Conservation (phyloP, 441 rosid genomes). For the Lepidium campestre region DNA sequence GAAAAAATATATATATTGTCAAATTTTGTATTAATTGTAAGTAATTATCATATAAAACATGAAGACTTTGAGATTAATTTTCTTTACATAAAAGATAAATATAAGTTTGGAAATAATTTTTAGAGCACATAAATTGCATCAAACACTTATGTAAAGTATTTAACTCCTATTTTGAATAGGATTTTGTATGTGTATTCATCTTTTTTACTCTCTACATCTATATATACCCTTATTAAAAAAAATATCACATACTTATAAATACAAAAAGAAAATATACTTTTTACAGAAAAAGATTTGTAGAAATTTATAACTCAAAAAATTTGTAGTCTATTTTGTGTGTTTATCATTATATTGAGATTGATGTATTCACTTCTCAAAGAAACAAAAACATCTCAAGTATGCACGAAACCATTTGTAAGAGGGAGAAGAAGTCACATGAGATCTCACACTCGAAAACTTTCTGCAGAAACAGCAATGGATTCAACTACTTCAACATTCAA, state of each 20-base stretch:
- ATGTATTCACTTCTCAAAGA: slow-evolving; percentile 21
- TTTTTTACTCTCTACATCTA: background rate
- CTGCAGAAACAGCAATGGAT: background rate
- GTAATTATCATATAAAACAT: no score
- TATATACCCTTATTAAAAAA: background rate
- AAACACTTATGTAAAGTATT: slow-evolving; percentile 16
- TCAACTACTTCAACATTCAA: background rate
- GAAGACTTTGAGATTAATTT: no score
- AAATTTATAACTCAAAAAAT: no score
- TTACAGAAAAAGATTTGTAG: no score
- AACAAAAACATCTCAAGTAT: slow-evolving; percentile 10
- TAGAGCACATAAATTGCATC: background rate
- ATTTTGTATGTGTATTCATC: background rate
- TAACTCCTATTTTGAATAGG: slow-evolving; percentile 17
- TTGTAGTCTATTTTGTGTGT: background rate
- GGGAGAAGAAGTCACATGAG: slow-evolving; percentile 28
- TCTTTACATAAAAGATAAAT: background rate
- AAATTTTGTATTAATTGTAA: no score
- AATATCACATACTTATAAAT: background rate
- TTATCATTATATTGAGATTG: background rate
- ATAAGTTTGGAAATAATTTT: background rate
- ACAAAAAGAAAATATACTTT: no score
- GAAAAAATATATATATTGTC: no score
- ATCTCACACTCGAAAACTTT: slow-evolving; percentile 5
- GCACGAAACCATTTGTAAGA: slow-evolving; percentile 5